Base-by-base conservation (phyloP, 306 rosid species). In the Vigna mungo region DNA sequence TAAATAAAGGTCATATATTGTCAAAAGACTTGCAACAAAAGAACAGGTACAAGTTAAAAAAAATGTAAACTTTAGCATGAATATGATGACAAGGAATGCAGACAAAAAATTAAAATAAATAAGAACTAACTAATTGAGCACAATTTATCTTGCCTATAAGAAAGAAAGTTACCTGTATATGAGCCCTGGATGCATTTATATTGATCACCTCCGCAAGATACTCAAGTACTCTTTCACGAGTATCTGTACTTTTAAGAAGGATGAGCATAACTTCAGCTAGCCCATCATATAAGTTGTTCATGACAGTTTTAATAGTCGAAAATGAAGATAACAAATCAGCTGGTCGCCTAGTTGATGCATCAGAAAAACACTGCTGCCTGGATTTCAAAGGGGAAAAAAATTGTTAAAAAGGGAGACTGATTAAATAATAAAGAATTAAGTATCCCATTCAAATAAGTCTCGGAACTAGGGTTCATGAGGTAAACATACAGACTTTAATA, bases 291-390 rank as follows among this genome's bases (percentile, higher is more conserved):
- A 96, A 80, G 83, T 66, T 89, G 81, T 92, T 92, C 96, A 89
- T 88, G 48, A 87, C 91, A 8, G 90, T 86, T 86, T 92, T 96
- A 27, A 93, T 96, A 7, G 99, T 91, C 63, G 89, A 74, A 79
- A 91, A 93, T 30, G 99, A 91, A 68, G 98, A 89, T 70, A 90
- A 75, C 81, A 96, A 83, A 86, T 93, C 98, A 78, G 96, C 21
- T 9, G 89, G 94, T 30, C 98, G 88, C 62, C 88, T 93, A 74
- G 86, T 89, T 53, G 97, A 88, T 66, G 90, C 87, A n/a, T 96
- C 99, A 54, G 99, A 88, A 87, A 96, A 96, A 81, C 97, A 96
- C 83, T 91, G 99, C 71, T 86, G 93, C 78, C 99, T 96, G 95
- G 80, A 78, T 74, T 77, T 71, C 69, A 21, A 56, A 74, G 72